phyloP scores from a whole-genome alignment of 139 green algal species.

The Coelastrella sp. region DNA sequence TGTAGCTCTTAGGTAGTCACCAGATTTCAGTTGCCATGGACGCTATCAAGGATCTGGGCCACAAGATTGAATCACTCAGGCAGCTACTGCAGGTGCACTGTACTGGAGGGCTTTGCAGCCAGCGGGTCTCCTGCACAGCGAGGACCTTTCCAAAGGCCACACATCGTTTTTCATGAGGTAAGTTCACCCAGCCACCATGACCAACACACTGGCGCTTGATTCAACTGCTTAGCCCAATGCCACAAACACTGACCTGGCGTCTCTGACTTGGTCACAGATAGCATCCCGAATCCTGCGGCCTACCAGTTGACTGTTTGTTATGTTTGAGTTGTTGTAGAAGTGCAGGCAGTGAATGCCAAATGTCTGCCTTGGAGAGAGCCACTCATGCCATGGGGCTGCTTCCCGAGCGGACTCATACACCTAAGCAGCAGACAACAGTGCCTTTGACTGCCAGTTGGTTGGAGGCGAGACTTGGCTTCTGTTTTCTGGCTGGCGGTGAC shows the following conservation, averaged over 20 bases:
- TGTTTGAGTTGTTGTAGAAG: constrained; percentile 51
- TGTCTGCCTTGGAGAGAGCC: constrained; percentile 12
- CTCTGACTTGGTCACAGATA: constrained; percentile 86
- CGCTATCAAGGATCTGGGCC: no score
- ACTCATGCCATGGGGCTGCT: background rate
- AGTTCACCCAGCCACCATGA: no score
- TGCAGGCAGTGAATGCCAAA: constrained; percentile 40
- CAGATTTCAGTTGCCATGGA: no score
- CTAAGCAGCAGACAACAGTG: background rate
- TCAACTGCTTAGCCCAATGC: background rate
- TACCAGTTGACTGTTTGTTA: constrained; percentile 61
- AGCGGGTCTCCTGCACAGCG: no score
- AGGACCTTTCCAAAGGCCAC: no score
- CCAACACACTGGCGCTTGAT: no score
- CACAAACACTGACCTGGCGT: constrained; percentile 48
- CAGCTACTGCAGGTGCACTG: no score
- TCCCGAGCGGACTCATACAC: constrained; percentile 39
- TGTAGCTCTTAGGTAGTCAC: no score
- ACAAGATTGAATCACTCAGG: no score
- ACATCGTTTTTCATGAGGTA: no score
- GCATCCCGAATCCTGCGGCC: constrained; percentile 80
- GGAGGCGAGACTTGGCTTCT: background rate
- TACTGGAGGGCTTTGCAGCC: no score
- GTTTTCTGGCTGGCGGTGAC: no score
- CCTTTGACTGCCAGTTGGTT: background rate